Evolutionary conservation across 352 stramenopile species (phyloP), one percentile per base, ranked within the genome.

Genomic region (Phytophthora multivora): DNA sequence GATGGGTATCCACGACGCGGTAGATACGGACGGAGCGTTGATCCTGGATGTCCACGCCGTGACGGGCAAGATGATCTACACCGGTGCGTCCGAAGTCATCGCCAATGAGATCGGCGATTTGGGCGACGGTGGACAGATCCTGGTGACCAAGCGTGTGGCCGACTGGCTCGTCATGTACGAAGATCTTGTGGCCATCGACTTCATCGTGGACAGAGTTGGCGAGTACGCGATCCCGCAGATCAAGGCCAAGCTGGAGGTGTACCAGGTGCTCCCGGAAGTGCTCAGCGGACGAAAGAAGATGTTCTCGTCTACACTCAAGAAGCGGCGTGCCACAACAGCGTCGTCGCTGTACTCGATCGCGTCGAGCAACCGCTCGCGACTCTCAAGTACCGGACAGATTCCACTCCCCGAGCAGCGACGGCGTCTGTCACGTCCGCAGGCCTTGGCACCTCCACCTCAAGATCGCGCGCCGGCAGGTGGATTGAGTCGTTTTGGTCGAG

Each of bases 1-100:
- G 15, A 88, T 88, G 79, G 79, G 79, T 4, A 86, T 88, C 21
- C 79, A 88, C 59, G 78, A 80, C 40, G 73, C 78, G 0, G 51
- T 73, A n/a, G 66, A 80, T 7, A 49, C 69, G 1, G 76, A 85
- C 18, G 76, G 76, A 15, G 62, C 70, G 18, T 63, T 85, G 36
- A 72, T 85, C 30, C 45, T 76, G 19, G 63, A 80, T 25, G 65
- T 80, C 2, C 78, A 88, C 49, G 71, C 73, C 0, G 76, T 88
- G 28, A 88, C 78, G 11, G 71, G 74, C 31, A 84, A 84, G 40
- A 83, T 82, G 73, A 85, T 79, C 35, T 88, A 88, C 46, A 82
- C 74, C 1, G 78, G 78, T 3, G 66, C 75, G n/a, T 75, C 75
- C 0, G 73, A 87, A 52, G 66, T 88, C 13, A 85, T 84, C 23